Conservation (phyloP, 257 asterid species). For the Solanum habrochaites region DNA sequence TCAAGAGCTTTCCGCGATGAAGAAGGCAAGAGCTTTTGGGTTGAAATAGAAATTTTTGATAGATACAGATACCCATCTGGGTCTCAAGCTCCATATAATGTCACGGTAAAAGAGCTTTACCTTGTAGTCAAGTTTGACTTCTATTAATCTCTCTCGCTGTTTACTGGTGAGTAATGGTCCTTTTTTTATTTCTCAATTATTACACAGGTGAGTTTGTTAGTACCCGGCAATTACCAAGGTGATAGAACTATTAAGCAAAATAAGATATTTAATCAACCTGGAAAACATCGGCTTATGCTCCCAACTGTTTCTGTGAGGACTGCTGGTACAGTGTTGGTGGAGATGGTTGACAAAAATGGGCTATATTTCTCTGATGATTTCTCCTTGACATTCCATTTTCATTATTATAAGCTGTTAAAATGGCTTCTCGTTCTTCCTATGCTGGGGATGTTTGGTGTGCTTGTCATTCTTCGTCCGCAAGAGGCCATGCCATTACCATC, state of each 20-base stretch:
- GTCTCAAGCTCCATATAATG: slow-evolving; percentile 91
- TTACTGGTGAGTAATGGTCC: background rate
- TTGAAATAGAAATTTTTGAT: slow-evolving; percentile 84
- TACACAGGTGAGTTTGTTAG: slow-evolving; percentile 76
- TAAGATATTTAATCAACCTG: slow-evolving; percentile 48
- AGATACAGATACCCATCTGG: slow-evolving; percentile 81
- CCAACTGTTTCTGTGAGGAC: slow-evolving; percentile 87
- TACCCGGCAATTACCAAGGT: slow-evolving; percentile 98
- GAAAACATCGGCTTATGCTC: slow-evolving; percentile 63
- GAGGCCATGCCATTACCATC: slow-evolving; percentile 95
- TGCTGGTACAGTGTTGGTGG: slow-evolving; percentile 85
- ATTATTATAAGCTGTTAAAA: slow-evolving; percentile 80
- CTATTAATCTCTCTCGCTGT: background rate
- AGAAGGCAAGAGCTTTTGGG: slow-evolving; percentile 95
- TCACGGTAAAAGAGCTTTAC: slow-evolving; percentile 43
- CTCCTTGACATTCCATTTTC: slow-evolving; percentile 85
- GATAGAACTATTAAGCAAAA: slow-evolving; percentile 76
- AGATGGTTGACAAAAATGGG: slow-evolving; percentile 94
- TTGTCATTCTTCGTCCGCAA: slow-evolving; percentile 84
- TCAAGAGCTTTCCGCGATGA: slow-evolving; percentile 94
- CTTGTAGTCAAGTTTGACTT: background rate
- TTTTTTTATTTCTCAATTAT: background rate
- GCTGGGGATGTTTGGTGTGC: slow-evolving; percentile 91
- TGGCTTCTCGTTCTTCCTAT: slow-evolving; percentile 96
- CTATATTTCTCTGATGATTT: slow-evolving; percentile 83